Evolutionary conservation across 192 early-diverging fungal species (phyloP).

Genomic region (Paraglomus occultum): DNA sequence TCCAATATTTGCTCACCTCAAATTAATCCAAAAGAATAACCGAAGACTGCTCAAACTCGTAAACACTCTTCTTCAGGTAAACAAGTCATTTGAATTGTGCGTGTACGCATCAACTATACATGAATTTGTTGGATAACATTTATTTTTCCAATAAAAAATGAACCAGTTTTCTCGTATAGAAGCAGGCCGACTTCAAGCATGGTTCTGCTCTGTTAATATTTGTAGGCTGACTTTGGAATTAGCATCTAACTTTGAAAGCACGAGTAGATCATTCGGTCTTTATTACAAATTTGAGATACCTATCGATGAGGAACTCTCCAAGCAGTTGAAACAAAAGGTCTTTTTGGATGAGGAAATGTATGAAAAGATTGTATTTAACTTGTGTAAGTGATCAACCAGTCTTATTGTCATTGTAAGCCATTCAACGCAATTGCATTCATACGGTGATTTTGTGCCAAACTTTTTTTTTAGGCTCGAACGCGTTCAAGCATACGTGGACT

Average conservation of each 20-base stretch:
- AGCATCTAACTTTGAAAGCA: slow-evolving; percentile 53
- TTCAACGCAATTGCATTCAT: background rate
- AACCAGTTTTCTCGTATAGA: slow-evolving; percentile 53
- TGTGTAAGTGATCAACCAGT: slow-evolving; percentile 28
- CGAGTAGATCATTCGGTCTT: slow-evolving; percentile 46
- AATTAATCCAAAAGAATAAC: slow-evolving; percentile 50
- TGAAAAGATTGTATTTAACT: slow-evolving; percentile 60
- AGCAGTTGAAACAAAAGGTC: background rate
- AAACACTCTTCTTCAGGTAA: slow-evolving; percentile 45
- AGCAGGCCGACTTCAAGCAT: slow-evolving; percentile 51
- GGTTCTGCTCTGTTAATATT: slow-evolving; percentile 44
- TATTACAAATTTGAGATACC: slow-evolving; percentile 40
- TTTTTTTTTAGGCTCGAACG: slow-evolving; percentile 35
- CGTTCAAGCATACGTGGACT: slow-evolving; percentile 48
- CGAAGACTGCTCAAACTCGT: slow-evolving; percentile 54
- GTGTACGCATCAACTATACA: background rate
- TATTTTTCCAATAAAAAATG: background rate
- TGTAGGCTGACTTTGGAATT: slow-evolving; percentile 44
- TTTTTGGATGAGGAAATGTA: slow-evolving; percentile 63
- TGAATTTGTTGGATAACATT: background rate
- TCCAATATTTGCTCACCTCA: slow-evolving; percentile 29
- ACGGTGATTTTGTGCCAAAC: background rate
- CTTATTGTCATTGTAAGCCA: background rate
- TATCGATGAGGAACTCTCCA: background rate
- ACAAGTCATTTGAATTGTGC: background rate